phyloP scores from a whole-genome alignment of 805 yeast genomes.

The Ascoidea asiatica region DNA sequence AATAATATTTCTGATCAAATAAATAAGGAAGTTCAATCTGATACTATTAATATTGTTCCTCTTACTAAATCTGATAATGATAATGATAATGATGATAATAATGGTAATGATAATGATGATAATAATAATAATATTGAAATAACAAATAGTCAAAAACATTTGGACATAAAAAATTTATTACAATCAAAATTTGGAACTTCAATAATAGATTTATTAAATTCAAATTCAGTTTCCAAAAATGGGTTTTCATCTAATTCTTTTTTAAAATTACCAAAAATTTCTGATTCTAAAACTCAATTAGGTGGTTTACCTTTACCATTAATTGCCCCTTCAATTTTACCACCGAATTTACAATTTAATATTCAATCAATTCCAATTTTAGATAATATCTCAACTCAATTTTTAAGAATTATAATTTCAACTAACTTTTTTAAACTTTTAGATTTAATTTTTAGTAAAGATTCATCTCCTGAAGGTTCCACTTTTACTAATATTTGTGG shows the following conservation, averaged over 20 bases:
- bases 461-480: slow-evolving; percentile 50
- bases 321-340: slow-evolving; percentile 40
- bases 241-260: too few relatives aligned
- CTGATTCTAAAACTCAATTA: slow-evolving; percentile 30
- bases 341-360: slow-evolving; percentile 49
- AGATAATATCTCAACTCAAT: slow-evolving; percentile 73
- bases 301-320: slow-evolving; percentile 48
- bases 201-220: neutral
- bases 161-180: neutral
- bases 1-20: too few relatives aligned
- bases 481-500: slow-evolving; percentile 50
- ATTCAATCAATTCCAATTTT: slow-evolving; percentile 61
- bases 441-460: slow-evolving; percentile 52
- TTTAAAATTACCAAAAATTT: neutral
- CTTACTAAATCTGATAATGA: neutral
- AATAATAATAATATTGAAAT: too few relatives aligned
- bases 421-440: slow-evolving; percentile 69
- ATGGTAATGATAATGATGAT: neutral
- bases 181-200: neutral
- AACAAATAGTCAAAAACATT: too few relatives aligned
- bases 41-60: neutral
- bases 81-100: too few relatives aligned
- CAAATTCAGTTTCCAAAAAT: too few relatives aligned
- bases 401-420: slow-evolving; percentile 55
- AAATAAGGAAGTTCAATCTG: neutral